Evolutionary conservation across 208 protist species (phyloP).

Genomic region (Balamuthia mandrillaris): DNA sequence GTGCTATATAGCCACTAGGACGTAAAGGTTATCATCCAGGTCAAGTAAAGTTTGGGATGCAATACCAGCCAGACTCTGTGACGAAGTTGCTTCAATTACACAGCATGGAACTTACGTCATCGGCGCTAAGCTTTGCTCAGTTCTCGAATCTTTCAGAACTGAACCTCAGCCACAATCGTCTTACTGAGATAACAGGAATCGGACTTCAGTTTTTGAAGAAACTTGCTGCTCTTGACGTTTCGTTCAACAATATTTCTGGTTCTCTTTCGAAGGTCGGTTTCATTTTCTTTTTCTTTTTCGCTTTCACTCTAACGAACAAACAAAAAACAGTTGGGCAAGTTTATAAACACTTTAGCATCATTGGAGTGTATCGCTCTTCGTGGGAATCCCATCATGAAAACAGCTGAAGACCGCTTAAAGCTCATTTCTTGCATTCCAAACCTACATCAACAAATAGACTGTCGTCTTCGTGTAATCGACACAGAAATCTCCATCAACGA

Average conservation of each 20-base stretch:
- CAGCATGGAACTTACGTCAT: background rate
- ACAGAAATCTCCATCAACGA: slow-evolving; percentile 29
- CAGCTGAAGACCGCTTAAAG: background rate
- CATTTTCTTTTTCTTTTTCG: background rate
- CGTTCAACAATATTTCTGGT: slow-evolving; percentile 4
- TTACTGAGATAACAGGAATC: background rate
- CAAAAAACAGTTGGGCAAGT: background rate
- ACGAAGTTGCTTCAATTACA: background rate
- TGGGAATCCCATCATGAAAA: slow-evolving; percentile 17
- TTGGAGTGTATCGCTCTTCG: slow-evolving; percentile 8
- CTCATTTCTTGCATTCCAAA: background rate
- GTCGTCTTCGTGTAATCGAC: slow-evolving; percentile 22
- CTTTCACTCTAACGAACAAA: background rate
- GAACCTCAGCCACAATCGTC: background rate
- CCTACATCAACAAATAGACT: slow-evolving; percentile 6
- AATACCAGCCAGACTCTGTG: background rate
- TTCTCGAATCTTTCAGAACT: background rate
- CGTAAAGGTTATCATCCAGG: slow-evolving; percentile 7
- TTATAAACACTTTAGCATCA: background rate
- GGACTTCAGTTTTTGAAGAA: background rate
- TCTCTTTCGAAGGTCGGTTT: background rate
- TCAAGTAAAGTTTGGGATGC: background rate
- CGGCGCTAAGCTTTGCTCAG: background rate
- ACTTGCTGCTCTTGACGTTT: slow-evolving; percentile 9
- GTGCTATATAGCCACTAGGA: background rate